Evolutionary conservation across 202 grass and related monocot genomes (phyloP), one percentile per base, ranked within the genome.

Genomic region (Zoysia matrella): DNA sequence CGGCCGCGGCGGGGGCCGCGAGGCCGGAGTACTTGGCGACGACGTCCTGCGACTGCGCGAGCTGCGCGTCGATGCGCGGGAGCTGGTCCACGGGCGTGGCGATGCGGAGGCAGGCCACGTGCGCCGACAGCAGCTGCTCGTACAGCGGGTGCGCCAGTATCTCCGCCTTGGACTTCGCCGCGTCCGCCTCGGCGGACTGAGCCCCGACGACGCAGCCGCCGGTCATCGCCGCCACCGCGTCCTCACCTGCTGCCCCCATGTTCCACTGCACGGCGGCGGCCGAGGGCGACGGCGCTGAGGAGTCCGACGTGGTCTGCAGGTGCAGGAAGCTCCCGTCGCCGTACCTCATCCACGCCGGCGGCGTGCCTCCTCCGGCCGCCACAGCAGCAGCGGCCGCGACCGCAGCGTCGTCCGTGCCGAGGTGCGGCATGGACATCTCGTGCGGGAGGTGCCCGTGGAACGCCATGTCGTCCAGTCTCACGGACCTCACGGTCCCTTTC

Each of bases 61-160:
- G 90, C 79, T 94, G 92, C 40, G 86, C 84, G 78, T 94, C 92
- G 76, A 94, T 91, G 58, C 92, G 83, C 47, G 89, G 89, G 16
- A 94, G 86, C 82, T 94, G 92, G 47, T 94, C 92, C 46, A 94
- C 92, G 56, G 92, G 92, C 69, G 92, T 94, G 5, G 92, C 92
- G 56, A 94, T 89, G 72, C 92, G 78, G 52, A 94, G 86, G 84
- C 92, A 94, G 57, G 92, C 92, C 50, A 94, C 89, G 69, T 94
- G 92, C 42, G 92, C 89, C 41, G 92, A 73, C 81, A 94, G 92
- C 74, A 94, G 89, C 86, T 94, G 92, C 86, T 94, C 92, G 81
- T 89, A 94, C 78, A 91, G 68, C 70, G 92, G 92, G 80, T 94
- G 92, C 61, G 84, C 56, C 69, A 91, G 78, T 56, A 94, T 80